Base-by-base conservation (phyloP, 2,329 filamentous ascomycete species). In the Xylariaceae sp. region DNA sequence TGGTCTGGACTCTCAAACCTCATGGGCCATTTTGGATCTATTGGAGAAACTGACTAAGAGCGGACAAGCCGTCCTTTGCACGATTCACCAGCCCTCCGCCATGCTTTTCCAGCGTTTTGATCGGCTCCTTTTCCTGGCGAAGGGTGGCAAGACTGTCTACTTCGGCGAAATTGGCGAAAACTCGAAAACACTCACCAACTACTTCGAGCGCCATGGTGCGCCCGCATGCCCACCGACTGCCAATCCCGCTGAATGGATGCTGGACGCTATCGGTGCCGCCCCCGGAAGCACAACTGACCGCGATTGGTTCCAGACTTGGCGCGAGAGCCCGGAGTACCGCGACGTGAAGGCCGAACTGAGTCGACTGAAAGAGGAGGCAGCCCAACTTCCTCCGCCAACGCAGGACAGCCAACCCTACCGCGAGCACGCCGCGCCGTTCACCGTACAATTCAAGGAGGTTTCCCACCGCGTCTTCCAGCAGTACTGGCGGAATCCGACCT, bases 71-170 rank as follows among this genome's bases (percentile, higher is more conserved):
- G 89, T 96, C 71, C 84, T 96, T n/a, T 96, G 91, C 74, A 96
- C 92, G 0, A 96, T 96, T 57, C 92, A 97, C 70, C 92, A 97
- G 71, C 92, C 92, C n/a, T 95, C 89, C 13, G 91, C 92, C 32
- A 91, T 95, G 80, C 79, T 96, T 49, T 96, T 96, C 76, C 89
- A 96, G 69, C 87, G 89, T 54, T 96, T 94, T 68, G 89, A 94
- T 65, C 82, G 87, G 54, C 80, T 94, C 7, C 77, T 92, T 30
- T 89, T 94, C 74, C 75, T 94, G 15, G 84, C 85, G 32, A 85
- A 81, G 65, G 88, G 88, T 52, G 89, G 89, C 52, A 81, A 77
- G 67, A 90, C 87, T 1, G 86, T 92, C 43, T 94, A 94, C 74
- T 92, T 90, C 65, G 89, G 88, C 51, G 83, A 89, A 3, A 85